Base-by-base conservation (phyloP, 495 filamentous ascomycete genomes). In the Tetracladium setigerum region DNA sequence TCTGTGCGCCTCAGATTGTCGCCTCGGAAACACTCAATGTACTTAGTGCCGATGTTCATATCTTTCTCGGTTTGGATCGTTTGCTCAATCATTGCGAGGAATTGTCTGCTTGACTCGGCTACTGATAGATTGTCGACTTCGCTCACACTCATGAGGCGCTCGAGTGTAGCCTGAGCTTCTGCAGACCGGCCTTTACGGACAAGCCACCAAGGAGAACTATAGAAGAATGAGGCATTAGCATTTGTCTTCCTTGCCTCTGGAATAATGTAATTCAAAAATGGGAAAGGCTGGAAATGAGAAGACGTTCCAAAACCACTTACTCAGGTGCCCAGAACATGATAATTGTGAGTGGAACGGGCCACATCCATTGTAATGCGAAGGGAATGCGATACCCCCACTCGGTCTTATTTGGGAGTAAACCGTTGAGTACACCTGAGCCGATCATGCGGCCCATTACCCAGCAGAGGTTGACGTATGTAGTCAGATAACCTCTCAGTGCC, bases 381-480 rank as follows among this genome's bases (percentile, higher is more conserved):
- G 41, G 41, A 17, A 44, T 44, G 3, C 41, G 43, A 46, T 76
- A 81, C 30, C 64, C 66, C 76, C 76, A 79, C 41, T 72, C 54
- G 40, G 68, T 64, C 4, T 50, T 35, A 0, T 62, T 50, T 16
- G 44, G 56, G 2, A 67, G 40, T 6, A 76, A 57, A 7, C 62
- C 60, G 44, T 61, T 47, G 54, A 82, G 83, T 2, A 83, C 77
- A 30, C 76, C 82, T 16, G 77, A 63, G 15, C 74, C 75, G 49
- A 87, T 78, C 49, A 85, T 66, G 53, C 84, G 37, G 15, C 83
- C 83, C 30, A 86, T 68, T 9, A 77, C 78, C 77, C 81, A 84
- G 61, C 78, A 82, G 59, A 82, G 74, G 57, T 84, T 84, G 59
- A 51, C 34, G 24, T 33, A 51, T 8, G 48, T 44, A 0, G 55